These are phyloP conservation scores for Geranium brycei DNA, from an alignment of 345 rosid genomes.

Conservation along the genomic window DNA sequence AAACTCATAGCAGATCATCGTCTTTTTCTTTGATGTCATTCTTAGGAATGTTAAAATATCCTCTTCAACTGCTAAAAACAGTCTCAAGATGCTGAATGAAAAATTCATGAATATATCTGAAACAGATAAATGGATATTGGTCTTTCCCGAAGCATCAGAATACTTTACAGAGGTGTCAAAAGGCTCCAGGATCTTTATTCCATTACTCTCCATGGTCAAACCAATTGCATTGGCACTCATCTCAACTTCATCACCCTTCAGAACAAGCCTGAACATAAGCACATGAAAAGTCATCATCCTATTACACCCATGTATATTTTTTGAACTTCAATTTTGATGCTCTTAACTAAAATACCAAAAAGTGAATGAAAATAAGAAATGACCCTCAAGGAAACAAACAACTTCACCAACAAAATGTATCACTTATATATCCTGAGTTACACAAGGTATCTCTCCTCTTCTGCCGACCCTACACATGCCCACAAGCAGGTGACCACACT, in stretches of 20 bases:
- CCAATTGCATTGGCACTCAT: slow-evolving; percentile 72
- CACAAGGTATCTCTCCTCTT: too few species aligned
- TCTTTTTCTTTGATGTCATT: slow-evolving; percentile 76
- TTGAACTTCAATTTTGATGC: not conserved
- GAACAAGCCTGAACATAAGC: slow-evolving; percentile 41
- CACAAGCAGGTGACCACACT: too few species aligned
- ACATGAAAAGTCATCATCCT: slow-evolving; percentile 10
- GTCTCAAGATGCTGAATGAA: slow-evolving; percentile 82
- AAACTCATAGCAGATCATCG: slow-evolving; percentile 71
- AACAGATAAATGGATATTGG: slow-evolving; percentile 57
- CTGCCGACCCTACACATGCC: too few species aligned
- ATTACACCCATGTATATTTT: slow-evolving; percentile 5
- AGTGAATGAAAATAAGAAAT: not conserved
- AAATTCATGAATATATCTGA: slow-evolving; percentile 91
- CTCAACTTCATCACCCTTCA: slow-evolving; percentile 66
- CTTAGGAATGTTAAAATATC: slow-evolving; percentile 78
- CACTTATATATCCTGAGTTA: too few species aligned
- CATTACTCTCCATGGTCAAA: slow-evolving; percentile 92
- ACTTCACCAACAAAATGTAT: not conserved
- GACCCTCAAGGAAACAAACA: not conserved
- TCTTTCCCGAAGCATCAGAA: slow-evolving; percentile 86
- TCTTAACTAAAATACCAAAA: not conserved
- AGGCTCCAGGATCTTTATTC: slow-evolving; percentile 89
- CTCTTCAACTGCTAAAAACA: slow-evolving; percentile 89
- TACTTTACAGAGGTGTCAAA: slow-evolving; percentile 65